Evolutionary conservation across 2,329 filamentous ascomycete genomes (phyloP), one percentile per base, ranked within the genome.

Genomic region (Drechslerella dactyloides): DNA sequence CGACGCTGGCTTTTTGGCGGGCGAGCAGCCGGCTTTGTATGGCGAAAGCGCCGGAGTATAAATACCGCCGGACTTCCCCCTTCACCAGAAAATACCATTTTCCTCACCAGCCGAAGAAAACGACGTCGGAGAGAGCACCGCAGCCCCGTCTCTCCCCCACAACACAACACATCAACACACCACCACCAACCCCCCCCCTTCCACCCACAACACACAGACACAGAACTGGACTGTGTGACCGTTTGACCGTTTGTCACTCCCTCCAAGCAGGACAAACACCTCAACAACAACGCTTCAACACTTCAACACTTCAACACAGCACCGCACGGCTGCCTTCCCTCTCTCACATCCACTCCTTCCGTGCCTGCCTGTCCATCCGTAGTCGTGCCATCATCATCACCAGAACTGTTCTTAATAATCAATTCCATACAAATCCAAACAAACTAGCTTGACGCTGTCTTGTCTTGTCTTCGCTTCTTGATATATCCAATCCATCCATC

Each of bases 11-110:
- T n/a, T 55, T 56, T 37, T 10, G 35, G 35, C 21, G 54, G 15
- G 30, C 13, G 55, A 48, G 50, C 37, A 50, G 53, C 50, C 55
- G 50, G 50, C 59, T 69, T 59, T 66, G 55, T 62, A 58, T 69
- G 65, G 56, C 44, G 24, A 59, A 44, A 35, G 58, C 53, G 44
- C 66, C 58, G 66, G 52, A 57, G 66, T 70, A 70, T 70, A 70
- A 70, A 70, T 70, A 70, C 27, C 54, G 21, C 58, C 27, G 58
- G 53, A 54, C 58, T 70, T 70, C 66, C 66, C 65, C 66, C 66
- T 70, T 62, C 66, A 62, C 63, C 57, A 70, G 59, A 57, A 62
- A 53, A 58, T 19, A 48, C n/a, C 19, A 54, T 70, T 69, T 70
- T 63, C 66, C 59, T 52, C 58, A 58, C 53, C 51, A 60, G 61